Base-by-base conservation (phyloP, 768 basidiomycete genomes). In the Pisolithus albus region DNA sequence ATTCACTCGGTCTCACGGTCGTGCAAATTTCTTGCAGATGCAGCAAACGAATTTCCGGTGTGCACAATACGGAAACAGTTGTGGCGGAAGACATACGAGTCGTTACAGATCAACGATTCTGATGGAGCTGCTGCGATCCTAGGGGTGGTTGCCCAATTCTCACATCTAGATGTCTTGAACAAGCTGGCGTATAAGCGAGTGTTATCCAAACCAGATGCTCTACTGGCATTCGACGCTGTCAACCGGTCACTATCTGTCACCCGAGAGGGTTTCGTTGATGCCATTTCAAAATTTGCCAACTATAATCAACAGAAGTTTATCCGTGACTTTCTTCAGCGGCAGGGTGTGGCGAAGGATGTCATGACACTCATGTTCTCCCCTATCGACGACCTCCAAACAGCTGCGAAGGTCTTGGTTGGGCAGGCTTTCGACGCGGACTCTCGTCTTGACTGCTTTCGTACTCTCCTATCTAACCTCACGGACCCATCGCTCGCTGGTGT, bases 371-470 rank as follows among this genome's bases (percentile, higher is more conserved):
- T 95, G 64, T 71, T 98, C 30, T 97, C 92, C 18, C 93, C 95
- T 0, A 75, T 84, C 28, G 83, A 84, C 18, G 78, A 81, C 13
- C 69, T 94, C 15, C 88, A 88, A 58, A 72, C 75, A 41, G 82
- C 86, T 10, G 88, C 85, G 1, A 88, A 92, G 64, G 79, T 79
- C 18, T 65, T 98, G n/a, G 77, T 90, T 24, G 86, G 86, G 10
- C 79, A 91, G 49, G 87, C 92, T 0, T 94, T 88, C 59, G 88
- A 95, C 57, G 88, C 84, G n/a, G 91, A 94, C 60, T 83, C 81
- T 24, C 87, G 96, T 41, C 75, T 81, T 37, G 94, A 96, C 56
- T 94, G 90, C 63, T 86, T 96, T 62, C 82, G 88, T 7, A 82
- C 80, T 13, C 70, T 98, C 19, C 73, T 98, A 3, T 73, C 77